phyloP scores from a whole-genome alignment of 2,329 filamentous ascomycete species.

The Colletotrichum kahawae region DNA sequence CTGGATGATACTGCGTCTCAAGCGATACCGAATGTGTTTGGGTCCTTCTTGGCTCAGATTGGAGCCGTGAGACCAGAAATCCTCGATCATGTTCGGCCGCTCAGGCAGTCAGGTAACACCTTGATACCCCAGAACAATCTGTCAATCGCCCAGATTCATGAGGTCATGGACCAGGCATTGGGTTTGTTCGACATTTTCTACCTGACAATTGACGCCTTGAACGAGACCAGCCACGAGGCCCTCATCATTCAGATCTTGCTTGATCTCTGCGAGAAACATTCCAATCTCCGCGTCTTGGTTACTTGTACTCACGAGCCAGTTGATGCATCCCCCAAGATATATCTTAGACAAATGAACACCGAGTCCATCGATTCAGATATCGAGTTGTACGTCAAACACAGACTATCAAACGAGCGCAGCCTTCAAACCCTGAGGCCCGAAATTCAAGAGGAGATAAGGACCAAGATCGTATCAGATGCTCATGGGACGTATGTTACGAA shows the following conservation, averaged over 20 bases:
- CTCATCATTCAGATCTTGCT: conserved; percentile 21
- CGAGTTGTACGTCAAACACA: conserved; percentile 25
- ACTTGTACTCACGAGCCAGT: conserved; percentile 25
- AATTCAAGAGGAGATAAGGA: conserved; percentile 26
- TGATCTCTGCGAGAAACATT: conserved; percentile 21
- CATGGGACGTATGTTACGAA: conserved; percentile 27
- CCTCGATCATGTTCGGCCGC: conserved; percentile 22
- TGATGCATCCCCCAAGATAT: neutral
- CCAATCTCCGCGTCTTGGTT: conserved; percentile 24
- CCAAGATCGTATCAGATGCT: conserved; percentile 23
- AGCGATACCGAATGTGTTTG: conserved; percentile 30
- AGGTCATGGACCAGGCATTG: conserved; percentile 17
- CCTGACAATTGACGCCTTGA: conserved; percentile 27
- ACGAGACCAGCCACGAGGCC: conserved; percentile 24
- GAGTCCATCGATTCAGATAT: conserved; percentile 27
- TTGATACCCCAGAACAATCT: conserved; percentile 27
- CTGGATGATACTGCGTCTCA: conserved; percentile 29
- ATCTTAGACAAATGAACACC: conserved; percentile 22
- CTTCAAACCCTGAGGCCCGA: conserved; percentile 24
- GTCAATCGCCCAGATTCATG: conserved; percentile 14
- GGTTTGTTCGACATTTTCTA: conserved; percentile 21
- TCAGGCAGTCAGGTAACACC: conserved; percentile 1
- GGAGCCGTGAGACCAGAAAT: conserved; percentile 13
- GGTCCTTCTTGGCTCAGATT: conserved; percentile 30
- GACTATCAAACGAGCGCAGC: conserved; percentile 22